A percentile compares a stretch with the other conserved stretches of the same genome.
These are phyloP conservation scores for Stentor coeruleus DNA, from an alignment of 73 alveolate species.

Conservation along the genomic window DNA sequence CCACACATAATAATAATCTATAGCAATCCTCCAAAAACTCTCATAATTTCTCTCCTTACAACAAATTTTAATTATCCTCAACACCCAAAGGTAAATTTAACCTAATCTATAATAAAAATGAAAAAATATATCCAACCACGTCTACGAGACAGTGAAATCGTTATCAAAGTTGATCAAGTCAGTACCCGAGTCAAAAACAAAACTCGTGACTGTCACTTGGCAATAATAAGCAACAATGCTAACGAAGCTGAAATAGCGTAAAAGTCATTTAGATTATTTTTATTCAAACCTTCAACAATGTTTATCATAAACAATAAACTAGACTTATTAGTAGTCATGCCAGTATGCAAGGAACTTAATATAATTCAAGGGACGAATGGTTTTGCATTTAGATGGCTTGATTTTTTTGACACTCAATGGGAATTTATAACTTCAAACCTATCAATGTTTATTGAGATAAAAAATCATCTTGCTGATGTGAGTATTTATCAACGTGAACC, in stretches of 20 bases:
- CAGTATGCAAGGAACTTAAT: background rate
- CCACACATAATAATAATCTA: too few relatives aligned
- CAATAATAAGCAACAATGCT: background rate
- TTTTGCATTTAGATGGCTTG: background rate
- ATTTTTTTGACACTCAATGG: background rate
- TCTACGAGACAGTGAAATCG: background rate
- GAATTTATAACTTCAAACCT: background rate
- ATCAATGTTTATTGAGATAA: background rate
- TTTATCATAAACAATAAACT: background rate
- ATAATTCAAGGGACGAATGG: background rate
- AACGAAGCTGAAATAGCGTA: background rate
- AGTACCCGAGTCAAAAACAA: background rate
- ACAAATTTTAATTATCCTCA: background rate
- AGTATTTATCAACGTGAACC: background rate
- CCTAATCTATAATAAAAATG: background rate
- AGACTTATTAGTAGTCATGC: background rate
- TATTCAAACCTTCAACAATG: background rate
- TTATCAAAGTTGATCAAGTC: background rate
- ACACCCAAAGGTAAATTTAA: background rate
- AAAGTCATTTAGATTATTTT: background rate
- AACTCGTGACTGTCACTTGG: background rate
- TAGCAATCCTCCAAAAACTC: too few relatives aligned
- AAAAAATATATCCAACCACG: background rate
- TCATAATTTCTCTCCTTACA: background rate
- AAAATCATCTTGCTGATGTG: background rate